Percentiles rank a stretch among this genome's conserved stretches.
Evolutionary conservation across 345 rosid species (phyloP).

Genomic region (Aegle marmelos): DNA sequence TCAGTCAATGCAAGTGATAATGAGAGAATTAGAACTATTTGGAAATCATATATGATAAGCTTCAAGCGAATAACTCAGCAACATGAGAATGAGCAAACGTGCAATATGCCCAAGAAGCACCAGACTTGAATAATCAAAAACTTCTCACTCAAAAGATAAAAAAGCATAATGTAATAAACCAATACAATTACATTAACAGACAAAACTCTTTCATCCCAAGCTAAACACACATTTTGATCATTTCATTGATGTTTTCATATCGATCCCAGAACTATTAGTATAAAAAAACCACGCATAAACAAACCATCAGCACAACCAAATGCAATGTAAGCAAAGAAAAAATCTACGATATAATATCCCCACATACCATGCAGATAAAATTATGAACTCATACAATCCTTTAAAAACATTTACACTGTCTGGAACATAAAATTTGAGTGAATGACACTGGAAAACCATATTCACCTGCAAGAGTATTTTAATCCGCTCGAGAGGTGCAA

Average conservation of each 20-base stretch:
- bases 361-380: neutral
- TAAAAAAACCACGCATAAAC: too few relatives aligned
- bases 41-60: neutral
- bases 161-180: neutral
- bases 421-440: neutral
- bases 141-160: neutral
- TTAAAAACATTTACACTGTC: neutral
- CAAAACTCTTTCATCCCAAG: neutral
- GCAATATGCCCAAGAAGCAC: neutral
- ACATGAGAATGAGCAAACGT: neutral
- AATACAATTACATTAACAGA: neutral
- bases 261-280: neutral
- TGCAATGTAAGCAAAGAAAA: neutral
- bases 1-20: too few relatives aligned
- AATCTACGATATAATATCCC: neutral
- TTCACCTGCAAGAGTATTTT: constrained; percentile 91
- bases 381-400: neutral
- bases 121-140: neutral
- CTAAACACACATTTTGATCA: neutral
- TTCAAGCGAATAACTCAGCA: neutral
- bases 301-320: neutral
- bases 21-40: neutral
- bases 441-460: neutral
- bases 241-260: neutral
- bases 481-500: constrained; percentile 88